phyloP scores from a whole-genome alignment of 169 alveolate species.

The Miamiensis avidus region DNA sequence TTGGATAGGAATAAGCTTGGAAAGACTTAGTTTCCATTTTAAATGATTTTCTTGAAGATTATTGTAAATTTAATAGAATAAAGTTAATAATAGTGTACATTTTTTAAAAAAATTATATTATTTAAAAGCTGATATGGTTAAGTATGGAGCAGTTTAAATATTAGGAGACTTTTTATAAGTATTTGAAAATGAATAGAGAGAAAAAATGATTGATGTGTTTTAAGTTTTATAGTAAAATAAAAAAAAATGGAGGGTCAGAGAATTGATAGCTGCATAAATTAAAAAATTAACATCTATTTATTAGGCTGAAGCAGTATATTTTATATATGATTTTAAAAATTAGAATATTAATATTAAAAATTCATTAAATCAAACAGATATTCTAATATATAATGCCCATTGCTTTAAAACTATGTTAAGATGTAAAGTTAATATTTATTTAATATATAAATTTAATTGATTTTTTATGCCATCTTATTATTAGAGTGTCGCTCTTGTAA shows the following conservation, averaged over 20 bases:
- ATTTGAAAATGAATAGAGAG: slow-evolving; percentile 41
- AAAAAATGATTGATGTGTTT: slow-evolving; percentile 42
- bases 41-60: slow-evolving; percentile 37
- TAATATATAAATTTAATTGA: too few relatives aligned
- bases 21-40: slow-evolving; percentile 33
- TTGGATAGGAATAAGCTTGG: slow-evolving; percentile 40
- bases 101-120: neutral
- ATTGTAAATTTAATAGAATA: neutral
- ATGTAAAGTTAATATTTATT: neutral
- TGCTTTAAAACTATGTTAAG: slow-evolving; percentile 43
- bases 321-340: too few relatives aligned
- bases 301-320: slow-evolving; percentile 23
- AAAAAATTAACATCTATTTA: slow-evolving; percentile 25
- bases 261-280: slow-evolving; percentile 42
- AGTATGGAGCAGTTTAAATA: slow-evolving; percentile 36
- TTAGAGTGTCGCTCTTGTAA: slow-evolving; percentile 31
- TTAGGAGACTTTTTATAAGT: slow-evolving; percentile 35
- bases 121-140: slow-evolving; percentile 28
- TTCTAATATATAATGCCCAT: slow-evolving; percentile 43
- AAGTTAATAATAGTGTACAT: neutral
- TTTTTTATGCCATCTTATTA: too few relatives aligned
- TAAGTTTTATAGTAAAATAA: slow-evolving; percentile 25
- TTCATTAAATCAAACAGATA: neutral
- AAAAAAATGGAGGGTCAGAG: slow-evolving; percentile 52
- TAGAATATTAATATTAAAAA: too few relatives aligned